Percentiles rank a stretch among this genome's conserved stretches.
phyloP scores from a whole-genome alignment of 2,329 filamentous ascomycete genomes.

The Chalara sp. region DNA sequence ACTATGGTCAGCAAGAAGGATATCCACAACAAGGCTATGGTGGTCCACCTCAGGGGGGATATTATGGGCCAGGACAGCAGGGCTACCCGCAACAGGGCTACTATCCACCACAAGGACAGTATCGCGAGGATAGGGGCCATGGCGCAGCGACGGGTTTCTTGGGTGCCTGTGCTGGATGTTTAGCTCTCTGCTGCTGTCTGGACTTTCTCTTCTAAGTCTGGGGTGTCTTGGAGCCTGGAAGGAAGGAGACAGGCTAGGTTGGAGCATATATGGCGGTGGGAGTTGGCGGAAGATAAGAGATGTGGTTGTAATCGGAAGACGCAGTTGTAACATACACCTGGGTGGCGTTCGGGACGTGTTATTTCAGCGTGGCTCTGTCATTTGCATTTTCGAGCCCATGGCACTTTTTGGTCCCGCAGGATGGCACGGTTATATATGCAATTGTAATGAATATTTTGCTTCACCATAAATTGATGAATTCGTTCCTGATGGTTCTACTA shows the following conservation, averaged over 20 bases:
- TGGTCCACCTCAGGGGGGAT: conserved; percentile 5
- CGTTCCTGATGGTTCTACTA: no score
- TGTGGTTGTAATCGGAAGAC: no score
- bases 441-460: no score
- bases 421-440: no score
- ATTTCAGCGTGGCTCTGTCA: no score
- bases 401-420: no score
- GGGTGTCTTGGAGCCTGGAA: background rate
- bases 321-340: no score
- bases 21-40: conserved; percentile 9
- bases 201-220: conserved; percentile 38
- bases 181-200: conserved; percentile 46
- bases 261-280: no score
- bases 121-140: conserved; percentile 26
- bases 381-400: no score
- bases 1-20: conserved; percentile 13
- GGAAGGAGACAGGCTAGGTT: background rate
- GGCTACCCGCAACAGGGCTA: conserved; percentile 20
- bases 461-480: no score
- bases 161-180: conserved; percentile 34
- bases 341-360: no score
- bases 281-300: no score
- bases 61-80: conserved; percentile 7
- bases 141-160: conserved; percentile 30
- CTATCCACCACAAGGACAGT: conserved; percentile 31